Evolutionary conservation across 805 yeast genomes (phyloP), one percentile per base, ranked within the genome.

Genomic region (Lachancea cidri): DNA sequence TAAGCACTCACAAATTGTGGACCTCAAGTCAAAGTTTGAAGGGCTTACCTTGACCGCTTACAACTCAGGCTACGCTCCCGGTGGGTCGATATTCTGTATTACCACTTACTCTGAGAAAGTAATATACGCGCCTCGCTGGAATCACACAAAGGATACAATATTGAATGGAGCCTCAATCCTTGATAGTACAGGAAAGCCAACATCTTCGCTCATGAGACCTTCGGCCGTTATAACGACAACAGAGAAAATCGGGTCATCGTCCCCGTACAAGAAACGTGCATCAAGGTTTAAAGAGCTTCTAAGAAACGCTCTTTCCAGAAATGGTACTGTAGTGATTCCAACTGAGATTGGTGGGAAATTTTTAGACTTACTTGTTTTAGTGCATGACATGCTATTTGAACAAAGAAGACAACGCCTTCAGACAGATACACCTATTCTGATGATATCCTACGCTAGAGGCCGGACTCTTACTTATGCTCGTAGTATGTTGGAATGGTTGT

Each of bases 401-500:
- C 49, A 42, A 16, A 50, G 66, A 66, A 47, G 72, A 68, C 72
- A 19, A 16, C 42, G 54, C 29, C 49, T 30, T 35, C 52, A 40
- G 38, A 57, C 61, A 4, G 69, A 70, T 25, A 74, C 81, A 9
- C 96, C 96, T 0, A 79, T 93, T 7, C 67, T 85, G 25, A 71
- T 87, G 43, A 65, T 85, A n/a, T 79, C 95, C 3, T 81, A 79
- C 52, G 80, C 88, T 0, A 94, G 93, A 18, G 77, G 87, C 3
- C 79, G 91, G 54, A 73, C 83, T 3, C 62, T 93, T 42, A 74
- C 83, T 18, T 86, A 84, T 56, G 96, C 97, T 0, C 77, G 86
- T 11, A 83, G 88, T 42, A 84, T 93, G 82, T 65, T 91, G 20
- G 98, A 93, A 66, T 93, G 98, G 98, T 83, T 93, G 88, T 80